phyloP scores from a whole-genome alignment of 257 asterid species.

The Cordia subcordata region DNA sequence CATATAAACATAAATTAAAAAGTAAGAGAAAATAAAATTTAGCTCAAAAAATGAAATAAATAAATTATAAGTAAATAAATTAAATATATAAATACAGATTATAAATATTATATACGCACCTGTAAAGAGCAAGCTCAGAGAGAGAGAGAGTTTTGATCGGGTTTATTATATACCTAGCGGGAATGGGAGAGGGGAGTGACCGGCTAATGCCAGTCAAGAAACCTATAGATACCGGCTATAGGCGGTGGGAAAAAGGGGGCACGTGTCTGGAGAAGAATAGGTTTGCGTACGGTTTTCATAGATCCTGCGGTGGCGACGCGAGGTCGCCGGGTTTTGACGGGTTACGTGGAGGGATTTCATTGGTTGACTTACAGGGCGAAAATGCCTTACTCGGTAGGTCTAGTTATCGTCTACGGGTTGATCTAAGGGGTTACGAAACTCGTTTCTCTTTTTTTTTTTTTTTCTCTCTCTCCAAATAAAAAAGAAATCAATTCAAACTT shows the following conservation, averaged over 20 bases:
- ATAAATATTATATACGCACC: background rate
- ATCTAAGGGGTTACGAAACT: too few relatives aligned
- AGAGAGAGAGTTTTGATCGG: background rate
- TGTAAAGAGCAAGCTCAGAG: slow-evolving; percentile 11
- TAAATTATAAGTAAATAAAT: background rate
- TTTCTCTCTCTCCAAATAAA: too few relatives aligned
- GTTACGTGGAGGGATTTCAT: slow-evolving; percentile 37
- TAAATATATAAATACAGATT: background rate
- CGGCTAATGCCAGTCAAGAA: slow-evolving; percentile 34
- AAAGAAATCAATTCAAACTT: too few relatives aligned
- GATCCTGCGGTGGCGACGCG: slow-evolving; percentile 54
- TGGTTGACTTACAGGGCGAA: slow-evolving; percentile 11
- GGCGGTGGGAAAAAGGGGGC: slow-evolving; percentile 19
- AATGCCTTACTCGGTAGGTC: background rate
- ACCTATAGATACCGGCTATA: slow-evolving; percentile 31
- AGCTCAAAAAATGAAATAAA: background rate
- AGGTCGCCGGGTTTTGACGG: too few relatives aligned
- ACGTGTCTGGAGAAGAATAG: slow-evolving; percentile 27
- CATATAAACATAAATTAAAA: slow-evolving; percentile 1
- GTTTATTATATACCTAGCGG: slow-evolving; percentile 53
- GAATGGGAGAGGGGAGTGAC: slow-evolving; percentile 40
- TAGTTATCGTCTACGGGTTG: background rate
- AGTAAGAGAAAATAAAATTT: background rate
- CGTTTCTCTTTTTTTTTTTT: too few relatives aligned
- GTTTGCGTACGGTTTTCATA: slow-evolving; percentile 29